A percentile compares a stretch with the other conserved stretches of the same genome.
These are phyloP conservation scores for Phlyctochytrium arcticum DNA, from an alignment of 192 early-diverging fungal species.

Conservation along the genomic window DNA sequence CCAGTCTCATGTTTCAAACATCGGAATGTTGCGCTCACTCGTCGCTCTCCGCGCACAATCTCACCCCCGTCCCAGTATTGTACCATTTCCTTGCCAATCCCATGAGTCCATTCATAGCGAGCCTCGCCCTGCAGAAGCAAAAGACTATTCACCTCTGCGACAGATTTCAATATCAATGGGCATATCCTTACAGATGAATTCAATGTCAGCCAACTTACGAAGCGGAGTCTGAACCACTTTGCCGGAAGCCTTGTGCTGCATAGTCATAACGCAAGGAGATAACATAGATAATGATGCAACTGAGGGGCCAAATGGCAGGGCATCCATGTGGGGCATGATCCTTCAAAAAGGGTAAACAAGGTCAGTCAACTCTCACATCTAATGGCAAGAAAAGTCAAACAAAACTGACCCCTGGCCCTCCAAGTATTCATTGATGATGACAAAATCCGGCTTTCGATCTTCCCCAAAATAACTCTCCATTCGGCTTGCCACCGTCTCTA, in stretches of 20 bases:
- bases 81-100: conserved; percentile 59
- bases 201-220: not conserved
- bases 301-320: conserved; percentile 57
- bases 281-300: conserved; percentile 59
- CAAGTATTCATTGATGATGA: conserved; percentile 48
- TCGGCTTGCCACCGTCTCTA: conserved; percentile 39
- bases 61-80: conserved; percentile 35
- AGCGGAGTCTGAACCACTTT: conserved; percentile 17
- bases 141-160: conserved; percentile 29
- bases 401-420: conserved; percentile 52
- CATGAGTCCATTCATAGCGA: conserved; percentile 60
- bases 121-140: conserved; percentile 49
- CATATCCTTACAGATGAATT: not conserved
- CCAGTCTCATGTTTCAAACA: no score
- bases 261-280: conserved; percentile 64
- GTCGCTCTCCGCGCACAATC: conserved; percentile 53
- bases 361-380: not conserved
- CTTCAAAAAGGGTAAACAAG: not conserved
- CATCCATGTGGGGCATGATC: conserved; percentile 59
- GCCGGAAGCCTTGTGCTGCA: conserved; percentile 32
- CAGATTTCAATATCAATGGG: not conserved
- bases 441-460: conserved; percentile 3
- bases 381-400: not conserved
- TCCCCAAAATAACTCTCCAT: conserved; percentile 37
- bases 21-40: conserved; percentile 62